These are phyloP conservation scores for Hymenoscyphus fraxineus DNA, from an alignment of 2,329 filamentous ascomycete genomes.

Conservation along the genomic window DNA sequence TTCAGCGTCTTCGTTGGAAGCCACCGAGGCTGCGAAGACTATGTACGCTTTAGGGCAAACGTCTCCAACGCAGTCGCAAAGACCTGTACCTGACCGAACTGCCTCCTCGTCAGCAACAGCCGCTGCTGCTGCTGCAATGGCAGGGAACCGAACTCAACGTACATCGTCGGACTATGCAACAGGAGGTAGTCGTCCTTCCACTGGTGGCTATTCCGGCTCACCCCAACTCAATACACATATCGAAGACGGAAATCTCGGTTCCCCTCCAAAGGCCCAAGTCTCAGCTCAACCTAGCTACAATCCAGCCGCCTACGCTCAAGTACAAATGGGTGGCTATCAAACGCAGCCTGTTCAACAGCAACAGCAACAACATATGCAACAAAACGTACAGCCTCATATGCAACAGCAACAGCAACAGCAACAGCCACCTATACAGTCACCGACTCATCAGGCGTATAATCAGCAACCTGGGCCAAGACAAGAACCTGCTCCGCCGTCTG, in stretches of 20 bases:
- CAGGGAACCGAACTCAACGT: conserved; percentile 36
- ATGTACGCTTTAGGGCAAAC: conserved; percentile 48
- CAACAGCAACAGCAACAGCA: conserved; percentile 13
- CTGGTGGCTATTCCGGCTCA: conserved; percentile 20
- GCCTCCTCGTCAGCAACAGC: conserved; percentile 50
- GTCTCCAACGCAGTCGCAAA: conserved; percentile 35
- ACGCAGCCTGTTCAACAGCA: conserved; percentile 40
- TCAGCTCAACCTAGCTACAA: conserved; percentile 66
- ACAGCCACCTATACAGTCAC: conserved; percentile 33
- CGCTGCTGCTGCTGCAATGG: conserved; percentile 58
- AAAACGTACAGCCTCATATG: conserved; percentile 18
- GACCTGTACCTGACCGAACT: conserved; percentile 51
- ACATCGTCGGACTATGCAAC: conserved; percentile 30
- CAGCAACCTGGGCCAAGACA: conserved; percentile 29
- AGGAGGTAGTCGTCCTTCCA: conserved; percentile 21
- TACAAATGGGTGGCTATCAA: conserved; percentile 45
- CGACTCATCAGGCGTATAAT: conserved; percentile 30
- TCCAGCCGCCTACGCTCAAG: conserved; percentile 69
- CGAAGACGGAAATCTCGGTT: conserved; percentile 19
- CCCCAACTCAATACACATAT: conserved; percentile 24
- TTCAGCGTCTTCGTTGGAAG: conserved; percentile 46
- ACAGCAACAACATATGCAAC: conserved; percentile 36
- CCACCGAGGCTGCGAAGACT: conserved; percentile 60
- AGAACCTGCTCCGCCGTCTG: conserved; percentile 28
- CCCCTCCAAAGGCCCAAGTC: conserved; percentile 37